Evolutionary conservation across 305 asterid species (phyloP), one percentile per base, ranked within the genome.

Genomic region (Rubia balearica): DNA sequence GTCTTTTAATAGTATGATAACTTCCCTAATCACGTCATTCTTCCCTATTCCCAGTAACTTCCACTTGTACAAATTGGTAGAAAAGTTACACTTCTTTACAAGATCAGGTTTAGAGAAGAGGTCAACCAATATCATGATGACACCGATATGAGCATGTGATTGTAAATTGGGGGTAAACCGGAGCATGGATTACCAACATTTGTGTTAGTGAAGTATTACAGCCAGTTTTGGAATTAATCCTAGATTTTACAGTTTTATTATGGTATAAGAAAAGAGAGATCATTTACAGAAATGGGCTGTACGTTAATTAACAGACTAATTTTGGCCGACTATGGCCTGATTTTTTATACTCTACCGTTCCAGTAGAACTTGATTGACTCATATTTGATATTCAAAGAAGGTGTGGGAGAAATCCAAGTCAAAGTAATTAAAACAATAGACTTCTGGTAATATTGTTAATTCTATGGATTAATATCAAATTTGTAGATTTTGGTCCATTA

Each of bases 51-150:
- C 61, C 38, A 14, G 7, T 40, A 27, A 62, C 67, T 69, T 69
- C 73, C 73, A 40, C 66, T 69, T 69, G 73, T 69, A 69, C 65
- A 69, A 69, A 56, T 56, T 8, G n/a, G 38, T 69, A n/a, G 64
- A 38, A 53, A 51, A 69, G 40, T 33, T 11, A 51, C 21, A 48
- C 36, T 24, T 41, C 61, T 60, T 16, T 12, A 17, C 5, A 49
- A 49, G 19, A 68, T 27, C 5, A 12, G 38, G 64, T 22, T 48
- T n/a, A 53, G 65, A 69, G 40, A 9, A 7, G 11, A 53, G 38
- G 53, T 21, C 30, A 51, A 53, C 5, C 48, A 17, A 49, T 16
- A 33, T 48, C 14, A 6, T 12, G 53, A 48, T 48, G 16, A 17
- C n/a, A 48, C 53, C 53, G 2, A 67, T 38, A 43, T 8, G 9